Conservation (phyloP, 805 yeast species). For the Maudiozyma turicensis region DNA sequence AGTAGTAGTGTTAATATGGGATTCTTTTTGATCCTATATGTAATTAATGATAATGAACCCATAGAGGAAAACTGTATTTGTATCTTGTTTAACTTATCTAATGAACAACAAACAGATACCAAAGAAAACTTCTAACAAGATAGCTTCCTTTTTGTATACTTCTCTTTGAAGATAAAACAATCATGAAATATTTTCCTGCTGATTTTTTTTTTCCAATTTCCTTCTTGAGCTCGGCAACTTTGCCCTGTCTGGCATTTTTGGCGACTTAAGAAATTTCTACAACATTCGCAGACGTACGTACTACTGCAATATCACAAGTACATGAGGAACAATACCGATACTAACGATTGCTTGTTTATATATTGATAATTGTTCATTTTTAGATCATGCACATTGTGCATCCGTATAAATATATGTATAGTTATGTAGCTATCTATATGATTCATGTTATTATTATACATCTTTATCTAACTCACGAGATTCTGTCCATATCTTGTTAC, state of each 20-base stretch:
- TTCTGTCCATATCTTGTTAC: conserved; percentile 29
- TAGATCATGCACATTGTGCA: background rate
- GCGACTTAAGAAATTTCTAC: too few species aligned
- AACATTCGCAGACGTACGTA: background rate
- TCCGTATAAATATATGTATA: background rate
- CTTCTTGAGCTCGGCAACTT: too few species aligned
- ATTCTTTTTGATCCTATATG: conserved; percentile 23
- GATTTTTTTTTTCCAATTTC: too few species aligned
- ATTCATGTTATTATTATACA: background rate
- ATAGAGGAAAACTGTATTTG: background rate
- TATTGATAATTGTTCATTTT: too few species aligned
- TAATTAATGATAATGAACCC: conserved; percentile 9
- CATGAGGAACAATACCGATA: background rate
- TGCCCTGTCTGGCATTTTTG: too few species aligned
- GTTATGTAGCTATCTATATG: background rate
- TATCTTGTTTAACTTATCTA: background rate
- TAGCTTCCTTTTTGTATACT: background rate
- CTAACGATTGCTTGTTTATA: too few species aligned
- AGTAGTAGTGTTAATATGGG: conserved; percentile 17
- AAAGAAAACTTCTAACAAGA: too few species aligned
- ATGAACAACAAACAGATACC: too few species aligned
- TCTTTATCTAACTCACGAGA: conserved; percentile 5
- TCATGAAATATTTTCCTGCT: too few species aligned
- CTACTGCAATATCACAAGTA: background rate
- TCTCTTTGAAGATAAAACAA: too few species aligned